Base-by-base conservation (phyloP, 495 filamentous ascomycete species). In the Trichoderma virens region DNA sequence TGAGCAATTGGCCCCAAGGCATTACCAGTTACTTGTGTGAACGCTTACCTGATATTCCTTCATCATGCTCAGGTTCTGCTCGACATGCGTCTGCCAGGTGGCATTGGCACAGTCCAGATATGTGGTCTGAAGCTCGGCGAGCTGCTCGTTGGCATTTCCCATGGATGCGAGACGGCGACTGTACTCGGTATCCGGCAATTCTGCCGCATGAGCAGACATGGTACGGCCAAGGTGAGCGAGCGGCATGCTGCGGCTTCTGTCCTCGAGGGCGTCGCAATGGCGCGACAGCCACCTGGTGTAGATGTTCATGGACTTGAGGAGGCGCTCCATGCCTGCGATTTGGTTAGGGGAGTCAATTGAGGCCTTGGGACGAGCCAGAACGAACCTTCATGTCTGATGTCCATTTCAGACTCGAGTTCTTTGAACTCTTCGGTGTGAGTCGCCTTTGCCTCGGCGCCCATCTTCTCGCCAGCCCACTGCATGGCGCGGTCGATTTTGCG, bases 401-500 rank as follows among this genome's bases (percentile, higher is more conserved):
- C 82, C 95, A 98, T 98, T 76, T 98, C 95, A 56, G 86, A 83
- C 75, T 98, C 93, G 71, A 97, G 77, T 63, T 86, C 84, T 78
- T 92, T 97, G 84, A 98, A 98, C 67, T 98, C 90, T 61, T 98
- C 92, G 0, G 92, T 89, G 61, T 91, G 85, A 71, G 79, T 87
- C 14, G 93, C 97, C 78, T 93, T 96, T 71, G 85, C 84, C 76
- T 98, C 94, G 60, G 86, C 86, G 69, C 94, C 94, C 92, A 98
- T 97, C 77, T 92, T 88, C 80, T 98, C 94, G 63, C 91, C 91
- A 13, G 92, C 92, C 93, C 93, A 98, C 88, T 98, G 94, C 82
- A 94, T 96, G 79, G 97, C 87, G 66, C 95, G 89, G 76, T 91
- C 94, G 72, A 98, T 85, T 75, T 96, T 96, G 83, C 95, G 93